Base-by-base conservation (phyloP, 2,329 filamentous ascomycete species). In the Purpureocillium takamizusanense region DNA sequence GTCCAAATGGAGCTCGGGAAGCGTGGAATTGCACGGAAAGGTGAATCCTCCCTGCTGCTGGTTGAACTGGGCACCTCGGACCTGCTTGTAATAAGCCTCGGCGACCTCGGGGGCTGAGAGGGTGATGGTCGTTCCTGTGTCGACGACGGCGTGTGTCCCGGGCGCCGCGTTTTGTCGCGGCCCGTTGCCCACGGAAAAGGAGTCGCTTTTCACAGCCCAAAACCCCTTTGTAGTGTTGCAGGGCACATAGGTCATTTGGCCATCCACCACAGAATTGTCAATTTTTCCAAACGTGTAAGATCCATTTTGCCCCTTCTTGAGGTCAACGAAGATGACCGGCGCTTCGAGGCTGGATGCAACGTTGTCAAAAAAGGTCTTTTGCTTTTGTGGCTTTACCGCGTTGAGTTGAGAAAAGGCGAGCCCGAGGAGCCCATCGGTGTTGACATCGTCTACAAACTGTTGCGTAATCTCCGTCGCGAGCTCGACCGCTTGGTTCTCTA, bases 351-450 rank as follows among this genome's bases (percentile, higher is more conserved):
- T 57, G n/a, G 57, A 46, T 57, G 74, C 72, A 47, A 83, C 64
- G 54, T 83, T 86, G 51, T 84, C 80, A 54, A 86, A 85, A 58
- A 86, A 87, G 10, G 82, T 86, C 60, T 78, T 80, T 47, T 83
- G 78, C 45, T 67, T 62, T 13, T 67, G 61, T 1, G 81, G 81
- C 52, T 69, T 53, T 42, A 84, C 72, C 2, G 75, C 80, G 55
- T 84, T 86, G 55, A 83, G 67, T 30, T 59, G 67, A 40, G 71
- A 74, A 53, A 82, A 86, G 8, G 73, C 81, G 18, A 86, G 70
- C 10, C 83, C 82, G 18, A 86, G 65, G 5, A 86, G 70, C n/a
- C 82, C 82, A 54, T 82, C 78, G 46, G 70, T 79, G 45, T 67
- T 61, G n/a, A 66, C 67, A 51, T 83, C 77, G 27, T 67, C 39